Evolutionary conservation across 495 filamentous ascomycete genomes (phyloP).

Genomic region (Endocarpon pusillum): DNA sequence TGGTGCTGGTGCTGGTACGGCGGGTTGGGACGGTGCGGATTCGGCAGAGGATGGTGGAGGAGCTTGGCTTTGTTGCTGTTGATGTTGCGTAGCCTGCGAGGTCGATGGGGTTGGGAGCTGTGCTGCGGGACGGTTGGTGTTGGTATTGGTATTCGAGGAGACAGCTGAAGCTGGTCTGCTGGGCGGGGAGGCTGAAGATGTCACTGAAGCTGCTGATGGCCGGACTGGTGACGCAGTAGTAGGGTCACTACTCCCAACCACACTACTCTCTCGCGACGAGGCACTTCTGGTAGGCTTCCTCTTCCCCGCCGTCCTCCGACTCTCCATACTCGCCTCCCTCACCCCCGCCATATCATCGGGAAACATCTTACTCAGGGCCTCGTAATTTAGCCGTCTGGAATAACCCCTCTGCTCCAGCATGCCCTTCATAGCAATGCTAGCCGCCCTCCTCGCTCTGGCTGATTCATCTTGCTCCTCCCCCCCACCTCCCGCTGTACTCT

Average conservation of each 20-base stretch:
- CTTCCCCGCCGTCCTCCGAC: not conserved
- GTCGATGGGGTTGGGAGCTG: too few species aligned
- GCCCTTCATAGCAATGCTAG: conserved; percentile 56
- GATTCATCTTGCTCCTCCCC: conserved; percentile 21
- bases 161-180: too few species aligned
- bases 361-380: conserved; percentile 13
- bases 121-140: too few species aligned
- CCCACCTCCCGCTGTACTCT: conserved; percentile 7
- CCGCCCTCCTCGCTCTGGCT: conserved; percentile 27
- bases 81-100: too few species aligned
- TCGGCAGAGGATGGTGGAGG: too few species aligned
- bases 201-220: not conserved
- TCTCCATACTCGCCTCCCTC: not conserved
- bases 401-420: conserved; percentile 50
- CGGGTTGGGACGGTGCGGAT: too few species aligned
- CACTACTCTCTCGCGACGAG: not conserved
- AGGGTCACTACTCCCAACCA: not conserved
- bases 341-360: conserved; percentile 11
- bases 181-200: not conserved
- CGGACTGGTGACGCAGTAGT: not conserved
- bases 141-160: too few species aligned
- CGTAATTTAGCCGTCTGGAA: conserved; percentile 34
- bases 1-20: conserved; percentile 9
- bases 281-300: not conserved
- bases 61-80: too few species aligned